Evolutionary conservation across 116 monocot species (phyloP), one percentile per base, ranked within the genome.

Genomic region (Papilionanthe hybrid): DNA sequence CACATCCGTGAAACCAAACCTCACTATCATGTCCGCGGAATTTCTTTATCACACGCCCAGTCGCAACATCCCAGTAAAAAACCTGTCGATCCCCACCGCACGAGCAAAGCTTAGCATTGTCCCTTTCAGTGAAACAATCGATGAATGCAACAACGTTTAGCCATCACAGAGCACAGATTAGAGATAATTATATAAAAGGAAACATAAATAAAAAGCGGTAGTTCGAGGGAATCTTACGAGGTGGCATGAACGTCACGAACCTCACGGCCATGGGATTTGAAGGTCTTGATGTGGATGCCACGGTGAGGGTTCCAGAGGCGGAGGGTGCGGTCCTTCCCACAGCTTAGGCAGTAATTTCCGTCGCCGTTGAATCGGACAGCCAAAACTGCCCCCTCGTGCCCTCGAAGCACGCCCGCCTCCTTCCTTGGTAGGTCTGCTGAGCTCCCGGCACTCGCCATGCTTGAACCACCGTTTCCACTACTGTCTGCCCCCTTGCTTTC

Each of bases 311-410:
- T 98, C 98, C 98, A 98, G 60, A 94, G 90, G 60, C 91, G 93
- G 76, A 98, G 90, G 0, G 93, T 98, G 22, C 94, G 91, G 82
- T 98, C 98, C 84, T 94, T 94, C 77, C 98, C 98, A 81, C 98
- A 98, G 89, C 91, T 94, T 27, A 98, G 90, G 87, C 93, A 98
- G 87, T 98, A 98, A 85, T 98, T 98, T 1, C 98, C 94, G 72
- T 93, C 93, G 8, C 82, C 88, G 50, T 98, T 94, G 86, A 94
- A 98, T 30, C 98, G 81, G 17, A 90, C 98, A 25, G 98, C 98
- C 43, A 98, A 82, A 5, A 98, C 98, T 7, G 94, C 88, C 1
- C 93, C 98, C 73, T 93, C 94, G 86, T 98, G 98, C 42, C 98
- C 98, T 43, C 79, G 68, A 27, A 98, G 88, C 42, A 91, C 89